Evolutionary conservation across 345 rosid genomes (phyloP), one percentile per base, ranked within the genome.

Genomic region (Populus nigra): DNA sequence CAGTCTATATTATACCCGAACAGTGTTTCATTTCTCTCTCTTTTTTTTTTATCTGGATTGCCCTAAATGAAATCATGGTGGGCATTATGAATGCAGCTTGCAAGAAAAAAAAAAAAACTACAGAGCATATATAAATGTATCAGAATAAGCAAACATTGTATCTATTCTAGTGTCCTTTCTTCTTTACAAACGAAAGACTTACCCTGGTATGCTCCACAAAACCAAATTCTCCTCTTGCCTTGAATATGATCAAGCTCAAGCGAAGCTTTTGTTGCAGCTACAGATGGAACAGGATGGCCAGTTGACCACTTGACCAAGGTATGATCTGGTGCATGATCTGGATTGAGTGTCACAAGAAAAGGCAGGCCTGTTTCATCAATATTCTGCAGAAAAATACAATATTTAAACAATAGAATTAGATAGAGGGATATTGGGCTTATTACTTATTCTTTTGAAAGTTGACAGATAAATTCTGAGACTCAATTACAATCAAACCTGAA

Each of bases 171-270:
- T 16, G 18, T 65, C 38, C 69, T n/a, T 41, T 41, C 16, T 35
- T 55, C 22, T 25, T 27, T 20, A 16, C 23, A 50, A 72, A 23
- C 9, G 47, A 71, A 73, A 74, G 25, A 73, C 78, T 79, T 59
- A 93, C 97, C 97, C 69, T 87, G 94, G 84, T 92, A 95, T 49
- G 98, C 99, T 81, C 98, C 98, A 47, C 94, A 93, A 80, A 89
- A 95, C 99, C 99, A 95, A 69, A 93, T 57, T 76, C 91, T 89
- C 73, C 94, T 91, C 76, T 81, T 95, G 25, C 98, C 99, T 72
- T 93, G 99, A 83, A 95, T 91, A 79, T 45, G 79, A 63, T 86
- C 85, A 73, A 95, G 87, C 87, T 91, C 94, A 17, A 85, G 88
- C 8, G 96, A 86, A 75, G 99, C 99, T 82, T 85, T 93, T 71